Evolutionary conservation across 2,329 filamentous ascomycete genomes (phyloP), one percentile per base, ranked within the genome.

Genomic region (Aspergillus versicolor): DNA sequence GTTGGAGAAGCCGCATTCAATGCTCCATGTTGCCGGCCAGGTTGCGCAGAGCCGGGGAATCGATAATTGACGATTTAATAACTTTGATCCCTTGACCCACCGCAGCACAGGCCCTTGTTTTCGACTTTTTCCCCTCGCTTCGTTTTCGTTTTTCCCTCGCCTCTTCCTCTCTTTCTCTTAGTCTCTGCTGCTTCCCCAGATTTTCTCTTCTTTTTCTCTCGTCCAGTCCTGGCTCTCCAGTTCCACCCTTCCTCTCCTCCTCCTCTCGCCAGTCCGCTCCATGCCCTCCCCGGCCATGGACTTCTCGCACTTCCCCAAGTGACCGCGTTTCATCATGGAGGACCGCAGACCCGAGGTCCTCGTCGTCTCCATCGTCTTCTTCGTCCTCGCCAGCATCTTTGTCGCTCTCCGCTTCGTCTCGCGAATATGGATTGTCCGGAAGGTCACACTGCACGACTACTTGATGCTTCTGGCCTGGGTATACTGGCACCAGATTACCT

Each of bases 381-480:
- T 92, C 60, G 82, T 82, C 21, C 72, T 92, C 52, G 86, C 90
- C 51, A 88, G 88, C 40, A 68, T 89, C 54, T 93, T 96, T 70
- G 90, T 96, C 64, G 80, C 81, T 42, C 82, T 90, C 37, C 86
- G 92, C 54, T 79, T 96, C 63, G 76, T 90, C 42, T 91, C 89
- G 59, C 84, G 92, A 27, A 80, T 84, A 49, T 84, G 82, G 46
- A 87, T 97, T 49, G 88, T 96, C 55, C 85, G 84, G 64, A 86
- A 83, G 54, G 75, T 91, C 51, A 86, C 82, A 54, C 84, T 84
- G 78, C 91, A 96, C 74, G 92, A 96, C 79, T 89, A 87, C 73
- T 84, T 90, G 65, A 94, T 96, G 73, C 73, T 91, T 11, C 63
- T 90, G 41, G 91, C 92, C 54, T 96, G 91, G 92, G 73, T 86